Percentiles rank a stretch among this genome's conserved stretches.
Conservation (phyloP, 768 basidiomycete genomes). For the Rubroboletus pulcherrimus region DNA sequence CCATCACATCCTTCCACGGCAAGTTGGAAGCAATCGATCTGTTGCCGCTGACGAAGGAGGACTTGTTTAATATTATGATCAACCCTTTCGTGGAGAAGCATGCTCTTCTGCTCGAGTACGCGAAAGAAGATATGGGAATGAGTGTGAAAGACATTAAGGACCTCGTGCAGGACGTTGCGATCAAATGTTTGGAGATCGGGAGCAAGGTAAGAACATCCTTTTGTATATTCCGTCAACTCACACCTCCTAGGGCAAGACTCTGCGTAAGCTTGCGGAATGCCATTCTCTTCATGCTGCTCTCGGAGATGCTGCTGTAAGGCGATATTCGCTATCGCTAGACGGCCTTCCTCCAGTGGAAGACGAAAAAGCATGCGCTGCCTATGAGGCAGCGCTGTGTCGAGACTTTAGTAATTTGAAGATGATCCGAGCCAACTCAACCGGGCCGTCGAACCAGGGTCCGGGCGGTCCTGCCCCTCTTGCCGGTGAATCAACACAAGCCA, state of each 20-base stretch:
- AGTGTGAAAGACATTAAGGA: constrained; percentile 37
- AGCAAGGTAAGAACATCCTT: constrained; percentile 37
- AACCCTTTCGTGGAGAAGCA: constrained; percentile 69
- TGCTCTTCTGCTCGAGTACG: constrained; percentile 49
- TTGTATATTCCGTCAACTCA: constrained; percentile 8
- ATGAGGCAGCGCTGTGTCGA: constrained; percentile 50
- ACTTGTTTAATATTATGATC: constrained; percentile 58
- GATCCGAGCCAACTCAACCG: constrained; percentile 19
- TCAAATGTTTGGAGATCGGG: constrained; percentile 56
- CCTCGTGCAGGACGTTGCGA: constrained; percentile 57
- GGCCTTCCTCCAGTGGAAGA: constrained; percentile 56
- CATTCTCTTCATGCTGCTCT: constrained; percentile 46
- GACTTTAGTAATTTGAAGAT: constrained; percentile 42
- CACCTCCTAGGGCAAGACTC: constrained; percentile 55
- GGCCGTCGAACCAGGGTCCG: constrained; percentile 9
- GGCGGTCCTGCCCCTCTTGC: neutral
- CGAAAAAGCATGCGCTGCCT: constrained; percentile 40
- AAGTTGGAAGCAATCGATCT: constrained; percentile 57
- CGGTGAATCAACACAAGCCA: constrained; percentile 11
- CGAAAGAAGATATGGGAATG: constrained; percentile 41
- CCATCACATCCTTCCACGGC: constrained; percentile 35
- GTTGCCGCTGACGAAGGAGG: constrained; percentile 51
- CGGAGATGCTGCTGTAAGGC: constrained; percentile 42
- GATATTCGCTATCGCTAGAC: constrained; percentile 50
- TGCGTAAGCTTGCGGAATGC: constrained; percentile 52